Base-by-base conservation (phyloP, 2,329 filamentous ascomycete genomes). In the Zasmidium angulare region DNA sequence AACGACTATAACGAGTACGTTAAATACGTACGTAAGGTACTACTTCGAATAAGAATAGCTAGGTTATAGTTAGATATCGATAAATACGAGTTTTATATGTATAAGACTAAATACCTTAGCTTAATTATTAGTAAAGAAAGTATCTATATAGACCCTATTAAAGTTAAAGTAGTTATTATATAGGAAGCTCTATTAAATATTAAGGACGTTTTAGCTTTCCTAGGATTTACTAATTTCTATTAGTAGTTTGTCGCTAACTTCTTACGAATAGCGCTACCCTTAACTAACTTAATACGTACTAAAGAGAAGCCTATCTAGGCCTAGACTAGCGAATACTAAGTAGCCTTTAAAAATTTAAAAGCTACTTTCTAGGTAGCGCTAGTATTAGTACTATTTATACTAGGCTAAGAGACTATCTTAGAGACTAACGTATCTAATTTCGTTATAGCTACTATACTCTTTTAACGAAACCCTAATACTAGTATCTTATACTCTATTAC, bases 41-140 rank as follows among this genome's bases (percentile, higher is more conserved):
- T 70, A 17, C 26, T 67, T 12, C 60, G 65, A 19, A 62, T 73
- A 11, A 14, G 53, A 4, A 29, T 65, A 48, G 52, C 49, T 11
- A 64, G 55, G 1, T 59, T 72, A 9, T 23, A 55, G 2, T n/a
- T n/a, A n/a, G n/a, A n/a, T n/a, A n/a, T n/a, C n/a, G n/a, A n/a
- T n/a, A n/a, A n/a, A n/a, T n/a, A 31, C 36, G 36, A 61, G 19
- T 61, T 61, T 40, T 47, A 43, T 47, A 53, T 68, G 9, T 66
- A 71, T 31, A 63, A 72, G 60, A 58, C 72, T 1, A 63, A 68
- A 46, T 71, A 61, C 56, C 63, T 71, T 21, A n/a, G n/a, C n/a
- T n/a, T n/a, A n/a, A n/a, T n/a, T n/a, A n/a, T n/a, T n/a, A n/a
- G n/a, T n/a, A n/a, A 63, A 63, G 46, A 68, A 56, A 46, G 63